Conservation (phyloP, 345 rosid species). For the Citrus hindsii region DNA sequence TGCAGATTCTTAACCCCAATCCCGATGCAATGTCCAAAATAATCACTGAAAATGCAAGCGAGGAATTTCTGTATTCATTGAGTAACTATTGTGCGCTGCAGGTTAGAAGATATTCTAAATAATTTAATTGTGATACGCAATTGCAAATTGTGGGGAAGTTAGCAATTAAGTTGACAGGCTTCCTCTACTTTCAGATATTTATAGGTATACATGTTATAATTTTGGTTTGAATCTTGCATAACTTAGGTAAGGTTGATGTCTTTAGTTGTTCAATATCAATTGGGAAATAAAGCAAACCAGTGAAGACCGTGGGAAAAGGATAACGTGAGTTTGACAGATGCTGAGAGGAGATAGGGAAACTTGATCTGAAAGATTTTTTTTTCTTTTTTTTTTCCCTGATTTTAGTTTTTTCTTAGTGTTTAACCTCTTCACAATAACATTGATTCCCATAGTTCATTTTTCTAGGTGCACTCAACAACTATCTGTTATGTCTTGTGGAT, state of each 20-base stretch:
- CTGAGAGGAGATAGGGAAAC: neutral
- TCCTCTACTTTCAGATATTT: neutral
- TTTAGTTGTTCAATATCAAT: neutral
- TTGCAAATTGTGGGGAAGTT: constrained; percentile 1
- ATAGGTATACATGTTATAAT: neutral
- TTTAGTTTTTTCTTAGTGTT: neutral
- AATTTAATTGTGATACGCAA: neutral
- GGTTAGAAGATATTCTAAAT: constrained; percentile 38
- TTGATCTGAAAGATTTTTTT: neutral
- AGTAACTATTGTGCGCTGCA: constrained; percentile 84
- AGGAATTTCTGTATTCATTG: no score
- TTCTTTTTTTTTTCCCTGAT: neutral
- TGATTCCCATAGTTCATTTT: neutral
- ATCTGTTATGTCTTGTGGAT: neutral
- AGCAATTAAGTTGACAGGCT: constrained; percentile 1
- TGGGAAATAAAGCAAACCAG: neutral
- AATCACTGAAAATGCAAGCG: no score
- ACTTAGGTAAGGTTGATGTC: neutral
- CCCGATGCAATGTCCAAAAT: no score
- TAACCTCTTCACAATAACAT: neutral
- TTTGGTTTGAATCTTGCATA: neutral
- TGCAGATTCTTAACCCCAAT: no score
- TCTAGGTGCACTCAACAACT: neutral
- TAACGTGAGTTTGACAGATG: neutral
- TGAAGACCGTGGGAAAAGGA: neutral